phyloP scores from a whole-genome alignment of 2,329 filamentous ascomycete species.

The Madurella mycetomatis region DNA sequence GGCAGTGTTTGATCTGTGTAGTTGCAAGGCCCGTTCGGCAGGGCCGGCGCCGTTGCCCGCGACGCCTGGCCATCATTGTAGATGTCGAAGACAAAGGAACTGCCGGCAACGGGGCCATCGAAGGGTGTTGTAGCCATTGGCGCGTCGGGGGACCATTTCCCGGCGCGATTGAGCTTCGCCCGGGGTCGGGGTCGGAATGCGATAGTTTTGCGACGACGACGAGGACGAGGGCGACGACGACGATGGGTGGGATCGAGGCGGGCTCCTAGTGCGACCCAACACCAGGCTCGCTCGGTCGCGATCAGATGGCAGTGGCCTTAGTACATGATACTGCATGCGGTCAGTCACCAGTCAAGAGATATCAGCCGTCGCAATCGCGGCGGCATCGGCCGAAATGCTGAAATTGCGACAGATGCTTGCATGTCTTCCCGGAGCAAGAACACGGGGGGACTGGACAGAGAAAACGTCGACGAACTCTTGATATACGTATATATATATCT shows the following conservation, averaged over 20 bases:
- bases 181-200: slow-evolving; percentile 9
- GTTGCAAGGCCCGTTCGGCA: slow-evolving; percentile 54
- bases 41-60: slow-evolving; percentile 23
- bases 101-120: slow-evolving; percentile 40
- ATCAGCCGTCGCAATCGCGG: slow-evolving; percentile 13
- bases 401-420: slow-evolving; percentile 4
- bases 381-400: slow-evolving; percentile 11
- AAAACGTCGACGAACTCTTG: slow-evolving; percentile 17
- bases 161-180: slow-evolving; percentile 20
- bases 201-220: background rate
- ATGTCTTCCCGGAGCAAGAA: slow-evolving; percentile 6
- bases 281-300: slow-evolving; percentile 25
- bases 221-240: slow-evolving; percentile 1
- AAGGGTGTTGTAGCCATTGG: slow-evolving; percentile 52
- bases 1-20: slow-evolving; percentile 52
- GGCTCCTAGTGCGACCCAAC: slow-evolving; percentile 22
- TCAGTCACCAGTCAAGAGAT: slow-evolving; percentile 22
- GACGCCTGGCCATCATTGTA: slow-evolving; percentile 44
- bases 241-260: slow-evolving; percentile 3
- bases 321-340: slow-evolving; percentile 35
- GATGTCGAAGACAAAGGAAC: slow-evolving; percentile 49
- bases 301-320: slow-evolving; percentile 30
- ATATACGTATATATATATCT: slow-evolving; percentile 17
- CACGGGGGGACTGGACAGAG: slow-evolving; percentile 3
- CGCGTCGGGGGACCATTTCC: slow-evolving; percentile 33